Evolutionary conservation across 164 flowering plant species (phyloP).

Genomic region (Piper betle): DNA sequence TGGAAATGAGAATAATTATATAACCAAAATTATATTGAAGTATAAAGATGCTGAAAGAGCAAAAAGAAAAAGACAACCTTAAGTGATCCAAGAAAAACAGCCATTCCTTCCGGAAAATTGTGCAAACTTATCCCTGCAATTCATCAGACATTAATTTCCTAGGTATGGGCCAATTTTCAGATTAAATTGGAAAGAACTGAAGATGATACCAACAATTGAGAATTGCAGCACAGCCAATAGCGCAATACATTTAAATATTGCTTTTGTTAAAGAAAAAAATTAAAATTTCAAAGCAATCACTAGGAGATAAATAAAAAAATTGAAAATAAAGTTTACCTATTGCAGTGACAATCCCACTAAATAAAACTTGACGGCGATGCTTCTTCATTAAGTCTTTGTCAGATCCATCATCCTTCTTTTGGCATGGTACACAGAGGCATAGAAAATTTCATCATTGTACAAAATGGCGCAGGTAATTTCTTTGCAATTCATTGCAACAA

Average conservation of each 20-base stretch:
- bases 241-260: too few species aligned
- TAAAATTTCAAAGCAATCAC: background rate
- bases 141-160: background rate
- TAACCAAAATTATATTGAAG: too few species aligned
- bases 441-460: too few species aligned
- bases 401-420: constrained; percentile 52
- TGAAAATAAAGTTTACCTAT: constrained; percentile 35
- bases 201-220: background rate
- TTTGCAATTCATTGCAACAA: too few species aligned
- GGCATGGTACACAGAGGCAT: constrained; percentile 4
- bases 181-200: background rate
- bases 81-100: constrained; percentile 91
- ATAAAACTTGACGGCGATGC: constrained; percentile 85
- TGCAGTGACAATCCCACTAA: constrained; percentile 89
- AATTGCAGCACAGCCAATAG: background rate
- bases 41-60: background rate
- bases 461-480: too few species aligned
- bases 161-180: background rate
- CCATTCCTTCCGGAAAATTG: constrained; percentile 99
- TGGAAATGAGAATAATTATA: background rate
- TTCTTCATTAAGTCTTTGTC: constrained; percentile 75
- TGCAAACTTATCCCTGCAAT: constrained; percentile 89
- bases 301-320: background rate
- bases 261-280: too few species aligned
- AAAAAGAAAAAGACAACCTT: constrained; percentile 39